Base-by-base conservation (phyloP, 805 yeast species). In the Hanseniaspora mollemarum region DNA sequence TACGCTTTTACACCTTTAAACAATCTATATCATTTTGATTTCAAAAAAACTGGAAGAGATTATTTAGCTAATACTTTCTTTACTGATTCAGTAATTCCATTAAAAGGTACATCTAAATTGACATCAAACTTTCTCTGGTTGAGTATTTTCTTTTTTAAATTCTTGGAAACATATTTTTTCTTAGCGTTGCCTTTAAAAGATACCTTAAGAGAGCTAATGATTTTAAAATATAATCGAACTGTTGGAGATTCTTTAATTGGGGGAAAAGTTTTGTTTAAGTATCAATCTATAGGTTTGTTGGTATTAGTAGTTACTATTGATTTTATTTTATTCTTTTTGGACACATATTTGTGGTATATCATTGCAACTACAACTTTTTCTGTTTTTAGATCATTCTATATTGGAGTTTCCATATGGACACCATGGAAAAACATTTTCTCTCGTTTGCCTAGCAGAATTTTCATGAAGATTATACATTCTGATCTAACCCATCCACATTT, bases 291-390 rank as follows among this genome's bases (percentile, higher is more conserved):
- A 3, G 61, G 81, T 25, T 63, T 81, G 2, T 64, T 81, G 21
- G 58, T 57, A 0, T 63, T 79, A 54, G 66, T 81, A 41, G 59
- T 71, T 22, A 22, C 72, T 2, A 76, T 83, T 0, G 84, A 81
- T 57, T 61, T 78, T 54, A 69, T 78, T 0, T 64, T 81, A 41
- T 81, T 81, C 62, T 78, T 80, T 55, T 71, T 81, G 46, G 88
- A 81, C 57, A 81, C 87, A 0, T 82, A 81, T 57, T 64, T 82
- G n/a, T 81, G 88, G 88, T 82, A 80, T 56, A 81, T 82, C 43
- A 68, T 82, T 28, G 79, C 84, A 77, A 81, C 75, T 57, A 77
- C 86, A 0, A 57, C 73, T 0, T 77, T 79, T 51, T 81, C 87
- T 0, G 78, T 81, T 3, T 71, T 76, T 48, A 67, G 81, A 2